These are phyloP conservation scores for Diaporthe caulivora DNA, from an alignment of 2,329 filamentous ascomycete species.

Conservation along the genomic window DNA sequence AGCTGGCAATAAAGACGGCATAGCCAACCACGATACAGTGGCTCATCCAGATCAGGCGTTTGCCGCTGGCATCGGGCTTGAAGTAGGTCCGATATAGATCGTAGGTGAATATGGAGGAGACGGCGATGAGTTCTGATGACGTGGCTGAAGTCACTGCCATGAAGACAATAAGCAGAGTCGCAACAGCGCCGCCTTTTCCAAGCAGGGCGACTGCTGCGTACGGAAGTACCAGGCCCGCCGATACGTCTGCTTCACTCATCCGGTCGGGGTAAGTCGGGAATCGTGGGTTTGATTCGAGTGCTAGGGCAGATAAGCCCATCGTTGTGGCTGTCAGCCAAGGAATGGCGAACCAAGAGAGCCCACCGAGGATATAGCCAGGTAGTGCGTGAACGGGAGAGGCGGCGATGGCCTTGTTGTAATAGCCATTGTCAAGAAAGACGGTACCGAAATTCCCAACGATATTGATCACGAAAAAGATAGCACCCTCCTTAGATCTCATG, in stretches of 20 bases:
- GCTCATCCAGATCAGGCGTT: constrained; percentile 82
- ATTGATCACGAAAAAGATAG: constrained; percentile 91
- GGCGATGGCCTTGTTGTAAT: constrained; percentile 95
- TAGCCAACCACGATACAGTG: constrained; percentile 79
- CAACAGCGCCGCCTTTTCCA: constrained; percentile 83
- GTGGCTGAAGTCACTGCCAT: constrained; percentile 91
- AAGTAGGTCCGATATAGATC: constrained; percentile 91
- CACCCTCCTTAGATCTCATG: constrained; percentile 84
- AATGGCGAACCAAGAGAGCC: constrained; percentile 91
- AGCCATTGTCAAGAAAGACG: constrained; percentile 82
- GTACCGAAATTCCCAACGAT: constrained; percentile 87
- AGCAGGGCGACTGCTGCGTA: constrained; percentile 87
- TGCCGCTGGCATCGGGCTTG: constrained; percentile 81
- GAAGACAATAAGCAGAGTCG: constrained; percentile 84
- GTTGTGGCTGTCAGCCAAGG: constrained; percentile 91
- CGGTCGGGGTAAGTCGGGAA: constrained; percentile 81
- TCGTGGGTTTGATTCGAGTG: constrained; percentile 78
- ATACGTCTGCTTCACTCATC: constrained; percentile 80
- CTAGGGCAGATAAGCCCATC: constrained; percentile 85
- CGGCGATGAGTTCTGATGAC: constrained; percentile 86
- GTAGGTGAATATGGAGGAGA: constrained; percentile 89
- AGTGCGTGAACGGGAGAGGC: constrained; percentile 87
- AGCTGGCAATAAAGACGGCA: constrained; percentile 80
- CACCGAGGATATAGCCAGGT: constrained; percentile 89
- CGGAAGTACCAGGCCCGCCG: constrained; percentile 85